Conservation (phyloP, 257 asterid genomes). For the Nicotiana knightiana region DNA sequence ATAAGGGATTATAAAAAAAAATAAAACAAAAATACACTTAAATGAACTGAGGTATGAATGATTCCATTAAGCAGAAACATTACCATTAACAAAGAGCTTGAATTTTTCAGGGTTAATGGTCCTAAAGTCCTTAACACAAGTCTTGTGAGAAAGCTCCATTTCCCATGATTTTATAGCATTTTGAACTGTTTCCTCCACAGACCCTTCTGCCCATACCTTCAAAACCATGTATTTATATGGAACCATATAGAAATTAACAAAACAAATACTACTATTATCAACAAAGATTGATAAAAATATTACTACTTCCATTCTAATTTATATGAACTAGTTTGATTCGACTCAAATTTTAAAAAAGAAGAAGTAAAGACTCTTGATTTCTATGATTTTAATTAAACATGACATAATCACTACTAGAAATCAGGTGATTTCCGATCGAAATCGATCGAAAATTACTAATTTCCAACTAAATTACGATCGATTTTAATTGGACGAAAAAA, state of each 20-base stretch:
- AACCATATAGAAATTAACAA: neutral
- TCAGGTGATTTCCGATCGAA: too few relatives aligned
- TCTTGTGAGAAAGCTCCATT: conserved; percentile 93
- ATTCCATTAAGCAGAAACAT: neutral
- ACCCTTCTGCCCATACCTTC: conserved; percentile 78
- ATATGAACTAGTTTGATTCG: too few relatives aligned
- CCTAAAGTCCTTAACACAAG: conserved; percentile 58
- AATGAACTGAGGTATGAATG: neutral
- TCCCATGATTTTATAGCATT: conserved; percentile 93
- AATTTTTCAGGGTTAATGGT: conserved; percentile 69
- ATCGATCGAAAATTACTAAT: too few relatives aligned
- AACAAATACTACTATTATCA: neutral
- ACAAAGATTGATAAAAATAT: neutral
- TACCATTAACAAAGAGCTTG: conserved; percentile 83
- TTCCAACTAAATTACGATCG: too few relatives aligned
- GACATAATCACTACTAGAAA: too few relatives aligned
- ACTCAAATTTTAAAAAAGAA: too few relatives aligned
- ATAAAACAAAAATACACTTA: neutral
- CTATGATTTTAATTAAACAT: too few relatives aligned
- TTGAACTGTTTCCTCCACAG: conserved; percentile 79
- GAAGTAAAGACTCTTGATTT: too few relatives aligned
- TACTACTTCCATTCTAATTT: neutral
- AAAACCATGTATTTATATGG: neutral
- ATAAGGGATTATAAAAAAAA: neutral
- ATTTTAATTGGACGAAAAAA: too few relatives aligned